Base-by-base conservation (phyloP, 2,329 filamentous ascomycete genomes). In the Phialophora macrospora region DNA sequence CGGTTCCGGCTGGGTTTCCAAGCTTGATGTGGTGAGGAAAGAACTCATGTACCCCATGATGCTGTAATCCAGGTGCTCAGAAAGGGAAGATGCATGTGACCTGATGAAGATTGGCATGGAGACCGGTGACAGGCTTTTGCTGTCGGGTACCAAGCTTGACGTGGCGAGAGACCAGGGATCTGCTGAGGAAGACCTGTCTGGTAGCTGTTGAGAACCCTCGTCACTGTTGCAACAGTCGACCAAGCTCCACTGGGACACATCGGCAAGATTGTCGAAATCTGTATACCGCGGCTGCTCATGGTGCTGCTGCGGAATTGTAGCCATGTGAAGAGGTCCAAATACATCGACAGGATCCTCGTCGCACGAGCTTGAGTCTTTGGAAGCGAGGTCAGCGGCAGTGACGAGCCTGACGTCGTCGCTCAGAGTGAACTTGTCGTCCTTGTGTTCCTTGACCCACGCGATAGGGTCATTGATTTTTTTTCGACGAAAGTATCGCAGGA, bases 401-500 rank as follows among this genome's bases (percentile, higher is more conserved):
- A 65, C 17, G 9, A 65, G 44, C 34, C 56, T 17, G 20, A 67
- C 55, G 44, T 63, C 59, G 7, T 57, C 38, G 32, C 28, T 58
- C 14, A 55, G n/a, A 17, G 34, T 51, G 8, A 55, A 64, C 8
- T 52, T 44, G 11, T 56, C 32, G 41, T 52, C 44, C 34, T 41
- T 28, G 20, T 59, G 20, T 32, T 55, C 46, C 26, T 44, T 57
- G 48, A 64, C 30, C 64, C 60, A 63, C 5, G 34, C 52, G 9
- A 63, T 17, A 20, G 61, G 64, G 26, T 67, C 64, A n/a, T 8
- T 41, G 56, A 67, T 64, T 34, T 61, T 55, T 51, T 60, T 67
- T 11, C 64, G 60, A 11, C 51, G 55, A 30, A 67, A 67, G 34
- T 67, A 67, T 4, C 64, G 64, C 48, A 44, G n/a, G 17, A 67